Base-by-base conservation (phyloP, 192 early-diverging fungal genomes). In the Geranomyces variabilis region DNA sequence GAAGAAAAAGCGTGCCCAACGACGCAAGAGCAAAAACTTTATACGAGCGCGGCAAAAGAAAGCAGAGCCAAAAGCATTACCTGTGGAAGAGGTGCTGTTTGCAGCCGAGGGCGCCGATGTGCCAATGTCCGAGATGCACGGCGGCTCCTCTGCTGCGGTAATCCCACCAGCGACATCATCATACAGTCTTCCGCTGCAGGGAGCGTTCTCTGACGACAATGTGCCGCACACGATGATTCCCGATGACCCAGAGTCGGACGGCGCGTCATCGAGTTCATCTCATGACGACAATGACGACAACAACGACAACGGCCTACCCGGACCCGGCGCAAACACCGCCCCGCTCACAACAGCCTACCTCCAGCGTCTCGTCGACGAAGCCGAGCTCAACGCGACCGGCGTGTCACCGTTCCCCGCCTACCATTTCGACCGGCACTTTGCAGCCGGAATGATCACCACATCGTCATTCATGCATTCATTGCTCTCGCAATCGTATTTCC, bases 401-500 rank as follows among this genome's bases (percentile, higher is more conserved):
- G 55, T 85, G 17, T 53, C 60, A 9, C 78, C 81, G 6, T 80
- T 74, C 70, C 74, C 79, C 21, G 73, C 75, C 0, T 79, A 83
- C 51, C 84, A 86, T 70, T 83, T 83, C 64, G 84, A 86, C 36
- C 70, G 67, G 33, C 71, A 71, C 71, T 86, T 86, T 78, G 84
- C 84, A 13, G 76, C 74, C 5, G 84, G 84, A 21, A 69, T 75
- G 67, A 74, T 86, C 10, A 64, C 80, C 13, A 75, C 81, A 24
- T 73, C 78, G 12, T 74, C 62, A 7, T 83, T 86, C 57, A 74
- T 79, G 61, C 81, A 86, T 65, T 75, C 80, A 17, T 51, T 86
- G 30, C 77, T 86, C 14, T 77, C 79, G 22, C 84, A 86, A 63
- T 76, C 78, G 12, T 86, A 83, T 47, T 83, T 83, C 71, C 67